phyloP scores from a whole-genome alignment of 2,329 filamentous ascomycete species.

The Colletotrichum nymphaeae region DNA sequence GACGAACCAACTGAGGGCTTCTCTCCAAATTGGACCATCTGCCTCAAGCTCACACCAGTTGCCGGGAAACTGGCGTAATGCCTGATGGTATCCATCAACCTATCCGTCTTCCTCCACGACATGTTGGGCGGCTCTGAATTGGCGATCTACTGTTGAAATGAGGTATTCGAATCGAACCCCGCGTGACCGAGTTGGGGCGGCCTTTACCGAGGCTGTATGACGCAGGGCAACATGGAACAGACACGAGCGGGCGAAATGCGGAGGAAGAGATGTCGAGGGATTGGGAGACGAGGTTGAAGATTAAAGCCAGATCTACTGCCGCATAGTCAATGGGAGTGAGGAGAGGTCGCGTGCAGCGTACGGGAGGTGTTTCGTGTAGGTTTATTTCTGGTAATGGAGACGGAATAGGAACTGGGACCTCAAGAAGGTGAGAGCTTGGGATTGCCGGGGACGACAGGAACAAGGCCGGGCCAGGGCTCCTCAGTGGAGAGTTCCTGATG shows the following conservation, averaged over 20 bases:
- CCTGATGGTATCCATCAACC: slow-evolving; percentile 95
- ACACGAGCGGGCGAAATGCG: slow-evolving; percentile 4
- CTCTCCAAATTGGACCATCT: slow-evolving; percentile 99
- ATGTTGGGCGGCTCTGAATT: slow-evolving; percentile 63
- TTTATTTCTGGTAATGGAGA: slow-evolving; percentile 35
- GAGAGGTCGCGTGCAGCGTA: slow-evolving; percentile 25
- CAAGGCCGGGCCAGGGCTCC: slow-evolving; percentile 30
- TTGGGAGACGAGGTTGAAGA: background rate
- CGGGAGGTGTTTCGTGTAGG: slow-evolving; percentile 28
- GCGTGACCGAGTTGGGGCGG: slow-evolving; percentile 32
- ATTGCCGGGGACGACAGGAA: slow-evolving; percentile 31
- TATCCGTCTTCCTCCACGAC: slow-evolving; percentile 93
- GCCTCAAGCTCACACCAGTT: slow-evolving; percentile 93
- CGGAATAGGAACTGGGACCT: slow-evolving; percentile 12
- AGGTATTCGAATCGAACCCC: slow-evolving; percentile 34
- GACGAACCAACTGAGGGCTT: slow-evolving; percentile 85
- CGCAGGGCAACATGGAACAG: slow-evolving; percentile 38
- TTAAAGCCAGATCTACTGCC: slow-evolving; percentile 14
- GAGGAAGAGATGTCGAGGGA: slow-evolving; percentile 2
- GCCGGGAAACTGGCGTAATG: slow-evolving; percentile 98
- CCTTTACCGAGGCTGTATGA: slow-evolving; percentile 39
- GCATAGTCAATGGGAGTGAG: slow-evolving; percentile 24
- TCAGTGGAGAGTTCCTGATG: slow-evolving; percentile 23
- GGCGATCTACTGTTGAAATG: slow-evolving; percentile 15
- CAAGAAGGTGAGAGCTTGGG: slow-evolving; percentile 20